These are phyloP conservation scores for sunflower (Helianthus annuus) DNA, from an alignment of 129 eudicot species.

Conservation along the genomic window HanXRQr2.0-SUNRISE NC_035448.2:126831465-126831964, in stretches of 20 bases:
- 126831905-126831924: neutral
- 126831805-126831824: slow-evolving; percentile 91
- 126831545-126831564: slow-evolving; percentile 4
- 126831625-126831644: slow-evolving; percentile 19
- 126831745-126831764: neutral
- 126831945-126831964: slow-evolving; percentile 89
- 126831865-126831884: slow-evolving; percentile 69
- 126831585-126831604: slow-evolving; percentile 31
- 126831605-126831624: slow-evolving; percentile 35
- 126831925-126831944: slow-evolving; percentile 42
- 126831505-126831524: neutral
- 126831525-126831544: slow-evolving; percentile 34
- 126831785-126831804: slow-evolving; percentile 79
- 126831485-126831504: neutral
- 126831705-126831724: slow-evolving; percentile 5
- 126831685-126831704: slow-evolving; percentile 20
- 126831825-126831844: slow-evolving; percentile 93
- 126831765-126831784: slow-evolving; percentile 45
- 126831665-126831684: slow-evolving; percentile 2
- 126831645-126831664: slow-evolving; percentile 17
- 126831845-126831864: slow-evolving; percentile 86
- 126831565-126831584: slow-evolving; percentile 7
- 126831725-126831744: neutral
- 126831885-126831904: too few relatives aligned
- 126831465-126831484: too few relatives aligned